Percentiles rank a stretch among this genome's conserved stretches.
Evolutionary conservation across 2,329 filamentous ascomycete genomes (phyloP).

Genomic region (Colletotrichum siamense): DNA sequence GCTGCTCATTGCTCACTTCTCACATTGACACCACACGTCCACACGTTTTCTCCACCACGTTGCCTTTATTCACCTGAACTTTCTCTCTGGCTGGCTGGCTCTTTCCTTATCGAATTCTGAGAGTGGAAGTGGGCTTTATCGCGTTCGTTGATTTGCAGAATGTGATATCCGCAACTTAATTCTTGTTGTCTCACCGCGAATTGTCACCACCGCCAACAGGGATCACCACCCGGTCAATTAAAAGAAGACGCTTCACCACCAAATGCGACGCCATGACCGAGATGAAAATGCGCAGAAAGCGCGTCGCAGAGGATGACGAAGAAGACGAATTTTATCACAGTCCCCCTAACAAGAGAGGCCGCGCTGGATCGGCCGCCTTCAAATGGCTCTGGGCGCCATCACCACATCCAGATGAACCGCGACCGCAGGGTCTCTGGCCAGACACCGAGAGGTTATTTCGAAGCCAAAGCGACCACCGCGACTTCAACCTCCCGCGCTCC

Average conservation of each 20-base stretch:
- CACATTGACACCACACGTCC: background rate
- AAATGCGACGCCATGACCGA: slow-evolving; percentile 11
- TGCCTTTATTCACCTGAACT: background rate
- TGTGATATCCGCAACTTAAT: background rate
- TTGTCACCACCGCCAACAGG: background rate
- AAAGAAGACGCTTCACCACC: background rate
- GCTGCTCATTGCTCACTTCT: background rate
- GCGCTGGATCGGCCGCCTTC: background rate
- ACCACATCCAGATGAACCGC: background rate
- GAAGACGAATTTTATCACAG: background rate
- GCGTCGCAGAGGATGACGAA: background rate
- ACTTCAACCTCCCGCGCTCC: background rate
- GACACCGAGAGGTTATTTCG: slow-evolving; percentile 1
- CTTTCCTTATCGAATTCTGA: background rate
- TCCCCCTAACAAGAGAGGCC: background rate
- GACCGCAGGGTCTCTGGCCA: slow-evolving; percentile 1
- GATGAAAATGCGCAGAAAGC: slow-evolving; percentile 3
- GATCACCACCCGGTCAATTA: background rate
- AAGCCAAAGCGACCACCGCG: background rate
- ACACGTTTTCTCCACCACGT: background rate
- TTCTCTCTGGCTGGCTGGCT: background rate
- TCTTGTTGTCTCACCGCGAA: background rate
- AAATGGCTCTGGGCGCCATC: slow-evolving; percentile 14
- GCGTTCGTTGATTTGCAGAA: background rate
- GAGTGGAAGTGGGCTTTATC: background rate